phyloP scores from a whole-genome alignment of 2,329 filamentous ascomycete genomes.

The Epichloe gansuensis region DNA sequence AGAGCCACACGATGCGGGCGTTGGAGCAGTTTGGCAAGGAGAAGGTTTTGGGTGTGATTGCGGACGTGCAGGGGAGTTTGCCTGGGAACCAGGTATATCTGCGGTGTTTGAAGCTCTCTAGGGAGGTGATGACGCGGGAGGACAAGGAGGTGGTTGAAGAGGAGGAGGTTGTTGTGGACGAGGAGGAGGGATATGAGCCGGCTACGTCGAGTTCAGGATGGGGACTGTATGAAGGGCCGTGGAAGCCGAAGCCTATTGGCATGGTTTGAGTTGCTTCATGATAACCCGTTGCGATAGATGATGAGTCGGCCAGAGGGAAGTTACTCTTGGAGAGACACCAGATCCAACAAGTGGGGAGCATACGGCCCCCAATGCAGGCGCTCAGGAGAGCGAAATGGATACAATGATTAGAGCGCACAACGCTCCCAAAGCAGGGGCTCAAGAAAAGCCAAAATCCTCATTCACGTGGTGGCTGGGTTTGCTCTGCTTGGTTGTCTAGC shows the following conservation, averaged over 20 bases:
- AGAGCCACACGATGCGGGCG: slow-evolving; percentile 15
- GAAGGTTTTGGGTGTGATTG: slow-evolving; percentile 24
- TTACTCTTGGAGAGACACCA: not conserved
- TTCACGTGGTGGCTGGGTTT: no score
- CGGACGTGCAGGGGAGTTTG: slow-evolving; percentile 25
- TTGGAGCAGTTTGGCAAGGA: slow-evolving; percentile 25
- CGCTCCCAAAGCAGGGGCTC: no score
- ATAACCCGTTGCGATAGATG: not conserved
- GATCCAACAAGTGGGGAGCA: no score
- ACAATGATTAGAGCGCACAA: no score
- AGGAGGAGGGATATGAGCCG: slow-evolving; percentile 3
- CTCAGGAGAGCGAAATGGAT: no score
- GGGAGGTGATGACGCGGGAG: slow-evolving; percentile 23
- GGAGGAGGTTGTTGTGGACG: slow-evolving; percentile 4
- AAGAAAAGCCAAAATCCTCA: no score
- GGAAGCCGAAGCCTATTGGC: slow-evolving; percentile 47
- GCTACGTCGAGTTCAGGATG: slow-evolving; percentile 24
- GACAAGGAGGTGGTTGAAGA: slow-evolving; percentile 4
- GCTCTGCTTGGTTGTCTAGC: no score
- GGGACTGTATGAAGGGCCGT: slow-evolving; percentile 36
- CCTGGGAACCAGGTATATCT: slow-evolving; percentile 31
- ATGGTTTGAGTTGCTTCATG: slow-evolving; percentile 23
- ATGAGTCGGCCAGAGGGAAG: not conserved
- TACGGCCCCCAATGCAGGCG: no score
- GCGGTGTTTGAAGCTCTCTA: slow-evolving; percentile 30